Conservation (phyloP, 1,284 basidiomycete species). For the Ustilago tritici region DNA sequence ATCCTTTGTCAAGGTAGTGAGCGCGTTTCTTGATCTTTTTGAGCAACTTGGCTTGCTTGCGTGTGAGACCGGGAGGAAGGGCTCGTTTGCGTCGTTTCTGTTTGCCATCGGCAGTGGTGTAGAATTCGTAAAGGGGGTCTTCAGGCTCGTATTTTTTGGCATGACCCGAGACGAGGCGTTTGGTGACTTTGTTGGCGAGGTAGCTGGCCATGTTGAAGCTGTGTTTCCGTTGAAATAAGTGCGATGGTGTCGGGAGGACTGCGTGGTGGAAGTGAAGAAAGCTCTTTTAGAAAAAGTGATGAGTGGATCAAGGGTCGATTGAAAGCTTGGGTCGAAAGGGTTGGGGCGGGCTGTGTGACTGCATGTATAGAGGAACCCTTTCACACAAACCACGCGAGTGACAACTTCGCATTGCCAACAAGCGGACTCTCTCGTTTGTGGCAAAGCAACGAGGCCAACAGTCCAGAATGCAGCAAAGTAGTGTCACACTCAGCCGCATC, state of each 20-base stretch:
- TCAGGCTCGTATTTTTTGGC: conserved; percentile 62
- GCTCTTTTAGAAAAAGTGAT: background rate
- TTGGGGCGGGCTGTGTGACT: background rate
- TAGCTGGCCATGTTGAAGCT: conserved; percentile 46
- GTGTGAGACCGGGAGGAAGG: conserved; percentile 81
- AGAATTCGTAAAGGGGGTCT: conserved; percentile 84
- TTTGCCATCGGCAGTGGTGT: conserved; percentile 77
- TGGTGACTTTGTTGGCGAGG: conserved; percentile 55
- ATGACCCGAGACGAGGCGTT: conserved; percentile 45
- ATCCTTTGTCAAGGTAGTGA: conserved; percentile 91
- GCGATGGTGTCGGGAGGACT: background rate
- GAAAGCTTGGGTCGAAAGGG: background rate
- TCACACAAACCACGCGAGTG: background rate
- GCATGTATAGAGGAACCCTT: background rate
- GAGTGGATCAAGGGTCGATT: background rate
- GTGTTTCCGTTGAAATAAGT: background rate
- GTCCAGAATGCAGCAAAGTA: background rate
- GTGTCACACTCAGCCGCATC: background rate
- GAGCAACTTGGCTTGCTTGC: conserved; percentile 79
- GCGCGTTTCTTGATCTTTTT: conserved; percentile 75
- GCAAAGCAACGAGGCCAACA: background rate
- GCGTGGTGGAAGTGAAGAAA: background rate
- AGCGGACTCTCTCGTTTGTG: background rate
- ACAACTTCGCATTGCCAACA: background rate
- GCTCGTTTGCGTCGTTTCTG: conserved; percentile 78